phyloP scores from a whole-genome alignment of 192 early-diverging fungal genomes.

The Gryganskiella cystojenkinii region DNA sequence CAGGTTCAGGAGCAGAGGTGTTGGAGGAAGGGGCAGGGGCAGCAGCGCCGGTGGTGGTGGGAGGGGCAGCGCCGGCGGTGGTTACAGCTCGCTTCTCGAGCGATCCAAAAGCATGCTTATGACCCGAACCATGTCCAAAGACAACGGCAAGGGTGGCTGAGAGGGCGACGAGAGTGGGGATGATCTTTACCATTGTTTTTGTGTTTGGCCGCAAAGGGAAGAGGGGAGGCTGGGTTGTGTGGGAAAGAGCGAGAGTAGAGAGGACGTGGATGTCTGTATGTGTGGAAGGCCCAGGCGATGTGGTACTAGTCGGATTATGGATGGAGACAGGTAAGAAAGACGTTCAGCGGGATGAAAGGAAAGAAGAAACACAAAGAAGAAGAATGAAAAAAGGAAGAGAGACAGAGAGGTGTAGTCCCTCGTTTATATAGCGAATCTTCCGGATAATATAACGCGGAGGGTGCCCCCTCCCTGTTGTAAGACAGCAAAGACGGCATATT shows the following conservation, averaged over 20 bases:
- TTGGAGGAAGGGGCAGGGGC: neutral
- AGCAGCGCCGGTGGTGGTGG: neutral
- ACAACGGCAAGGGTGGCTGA: conserved; percentile 13
- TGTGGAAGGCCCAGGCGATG: too few relatives aligned
- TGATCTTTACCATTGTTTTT: conserved; percentile 11
- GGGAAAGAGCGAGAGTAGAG: neutral
- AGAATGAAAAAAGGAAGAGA: neutral
- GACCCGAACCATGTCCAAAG: conserved; percentile 4
- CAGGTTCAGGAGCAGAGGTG: neutral
- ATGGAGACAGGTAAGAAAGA: too few relatives aligned
- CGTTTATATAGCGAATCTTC: too few relatives aligned
- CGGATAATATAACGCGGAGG: too few relatives aligned
- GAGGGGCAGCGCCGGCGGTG: neutral
- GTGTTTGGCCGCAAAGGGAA: neutral
- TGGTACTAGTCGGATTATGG: too few relatives aligned
- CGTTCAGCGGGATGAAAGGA: too few relatives aligned
- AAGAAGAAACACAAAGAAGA: neutral
- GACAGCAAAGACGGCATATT: neutral
- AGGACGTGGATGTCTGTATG: too few relatives aligned
- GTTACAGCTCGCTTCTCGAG: neutral
- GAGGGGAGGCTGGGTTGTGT: neutral
- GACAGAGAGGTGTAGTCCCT: neutral
- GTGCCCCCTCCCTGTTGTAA: neutral
- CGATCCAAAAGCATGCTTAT: neutral
- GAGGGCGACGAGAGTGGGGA: conserved; percentile 11